Evolutionary conservation across 306 rosid species (phyloP).

Genomic region (Pyrus pyrifolia): DNA sequence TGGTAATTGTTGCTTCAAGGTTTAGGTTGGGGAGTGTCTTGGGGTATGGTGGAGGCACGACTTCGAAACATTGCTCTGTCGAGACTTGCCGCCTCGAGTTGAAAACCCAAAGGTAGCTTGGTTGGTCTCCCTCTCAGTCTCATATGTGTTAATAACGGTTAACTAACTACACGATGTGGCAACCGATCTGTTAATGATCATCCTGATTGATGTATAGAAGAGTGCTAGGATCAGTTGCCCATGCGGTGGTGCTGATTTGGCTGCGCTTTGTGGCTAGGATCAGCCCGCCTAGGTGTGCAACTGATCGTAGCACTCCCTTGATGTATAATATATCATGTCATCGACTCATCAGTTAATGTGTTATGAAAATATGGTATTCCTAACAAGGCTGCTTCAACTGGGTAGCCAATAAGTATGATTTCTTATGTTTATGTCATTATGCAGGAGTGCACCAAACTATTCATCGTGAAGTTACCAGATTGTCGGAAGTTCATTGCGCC

Average conservation of each 20-base stretch:
- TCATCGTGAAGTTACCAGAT: slow-evolving; percentile 66
- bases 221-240: not conserved
- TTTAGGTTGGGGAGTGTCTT: slow-evolving; percentile 77
- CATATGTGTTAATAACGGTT: not conserved
- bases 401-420: not conserved
- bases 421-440: slow-evolving; percentile 9
- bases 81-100: slow-evolving; percentile 50
- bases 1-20: not conserved
- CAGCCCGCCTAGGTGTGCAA: not conserved
- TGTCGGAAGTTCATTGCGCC: slow-evolving; percentile 71
- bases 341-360: not conserved
- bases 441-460: slow-evolving; percentile 84
- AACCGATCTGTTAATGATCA: not conserved
- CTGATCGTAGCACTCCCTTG: not conserved
- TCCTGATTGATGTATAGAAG: not conserved
- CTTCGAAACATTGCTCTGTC: slow-evolving; percentile 57
- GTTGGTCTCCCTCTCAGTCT: not conserved
- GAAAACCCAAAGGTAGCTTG: slow-evolving; percentile 59
- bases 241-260: not conserved
- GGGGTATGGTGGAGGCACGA: slow-evolving; percentile 89
- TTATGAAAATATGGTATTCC: not conserved
- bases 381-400: not conserved
- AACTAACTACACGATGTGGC: not conserved
- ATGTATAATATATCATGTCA: not conserved
- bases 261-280: not conserved